These are phyloP conservation scores for Scytalidium lignicola DNA, from an alignment of 2,329 filamentous ascomycete genomes.

Conservation along the genomic window DNA sequence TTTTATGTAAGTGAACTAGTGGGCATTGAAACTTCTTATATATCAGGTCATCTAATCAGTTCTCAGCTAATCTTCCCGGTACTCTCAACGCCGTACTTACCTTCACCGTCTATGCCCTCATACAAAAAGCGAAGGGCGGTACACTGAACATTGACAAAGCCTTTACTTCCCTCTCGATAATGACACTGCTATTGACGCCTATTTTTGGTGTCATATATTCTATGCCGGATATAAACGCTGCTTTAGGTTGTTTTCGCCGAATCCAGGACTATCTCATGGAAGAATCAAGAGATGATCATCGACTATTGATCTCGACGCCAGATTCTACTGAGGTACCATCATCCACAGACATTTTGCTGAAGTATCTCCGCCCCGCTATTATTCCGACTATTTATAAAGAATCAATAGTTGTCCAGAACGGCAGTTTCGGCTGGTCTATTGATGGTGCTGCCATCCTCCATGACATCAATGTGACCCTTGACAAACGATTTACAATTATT, in stretches of 20 bases:
- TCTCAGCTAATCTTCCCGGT: conserved; percentile 1
- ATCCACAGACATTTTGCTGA: background rate
- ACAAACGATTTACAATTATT: conserved; percentile 5
- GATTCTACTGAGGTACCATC: background rate
- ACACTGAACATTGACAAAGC: conserved; percentile 14
- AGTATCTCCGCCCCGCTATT: too few species aligned
- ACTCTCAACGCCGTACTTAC: conserved; percentile 2
- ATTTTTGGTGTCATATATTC: conserved; percentile 34
- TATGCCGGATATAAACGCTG: conserved; percentile 30
- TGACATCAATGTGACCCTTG: background rate
- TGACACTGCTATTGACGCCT: conserved; percentile 31
- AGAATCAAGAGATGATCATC: conserved; percentile 1
- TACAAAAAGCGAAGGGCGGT: conserved; percentile 4
- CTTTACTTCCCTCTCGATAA: conserved; percentile 35
- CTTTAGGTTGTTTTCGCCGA: conserved; percentile 30
- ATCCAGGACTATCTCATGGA: conserved; percentile 28
- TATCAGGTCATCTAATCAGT: background rate
- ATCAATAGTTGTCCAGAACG: conserved; percentile 2
- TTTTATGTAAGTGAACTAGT: background rate
- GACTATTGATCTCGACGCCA: background rate
- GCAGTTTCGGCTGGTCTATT: conserved; percentile 27
- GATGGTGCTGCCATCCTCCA: conserved; percentile 1
- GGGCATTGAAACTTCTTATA: too few species aligned
- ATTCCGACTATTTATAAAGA: background rate
- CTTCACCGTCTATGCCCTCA: conserved; percentile 28